A percentile compares a stretch with the other conserved stretches of the same genome.
Evolutionary conservation across 768 basidiomycete species (phyloP).

Genomic region (Lentinula edodes): DNA sequence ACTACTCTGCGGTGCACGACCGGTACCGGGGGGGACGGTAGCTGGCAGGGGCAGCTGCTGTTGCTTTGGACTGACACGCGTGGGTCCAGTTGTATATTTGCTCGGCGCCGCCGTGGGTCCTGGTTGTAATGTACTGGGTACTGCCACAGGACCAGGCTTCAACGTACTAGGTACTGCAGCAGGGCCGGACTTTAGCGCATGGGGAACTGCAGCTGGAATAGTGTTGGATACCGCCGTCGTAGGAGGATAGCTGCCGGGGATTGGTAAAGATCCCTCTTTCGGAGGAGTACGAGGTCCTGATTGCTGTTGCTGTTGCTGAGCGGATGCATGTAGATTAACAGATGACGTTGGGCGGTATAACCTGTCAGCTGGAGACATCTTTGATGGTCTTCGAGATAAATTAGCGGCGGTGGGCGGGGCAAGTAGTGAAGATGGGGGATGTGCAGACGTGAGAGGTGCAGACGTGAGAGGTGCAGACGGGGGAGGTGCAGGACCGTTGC

Average conservation of each 20-base stretch:
- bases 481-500: constrained; percentile 54
- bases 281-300: constrained; percentile 11
- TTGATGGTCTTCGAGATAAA: constrained; percentile 46
- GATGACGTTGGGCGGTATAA: constrained; percentile 33
- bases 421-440: constrained; percentile 23
- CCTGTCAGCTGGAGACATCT: constrained; percentile 45
- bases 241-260: constrained; percentile 12
- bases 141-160: not conserved
- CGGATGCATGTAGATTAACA: constrained; percentile 14
- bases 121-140: constrained; percentile 1
- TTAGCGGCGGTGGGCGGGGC: constrained; percentile 19
- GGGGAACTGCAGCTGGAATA: not conserved
- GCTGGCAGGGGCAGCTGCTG: constrained; percentile 3
- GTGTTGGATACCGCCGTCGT: not conserved
- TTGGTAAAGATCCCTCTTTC: not conserved
- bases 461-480: constrained; percentile 15
- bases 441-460: constrained; percentile 27
- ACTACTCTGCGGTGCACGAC: not conserved
- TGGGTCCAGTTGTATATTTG: constrained; percentile 15
- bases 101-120: constrained; percentile 10
- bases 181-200: constrained; percentile 13
- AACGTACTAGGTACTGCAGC: constrained; percentile 10
- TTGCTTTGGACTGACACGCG: not conserved
- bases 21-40: not conserved
- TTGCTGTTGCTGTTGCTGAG: constrained; percentile 8